These are phyloP conservation scores for Apiospora koreana DNA, from an alignment of 2,329 filamentous ascomycete species.

Conservation along the genomic window DNA sequence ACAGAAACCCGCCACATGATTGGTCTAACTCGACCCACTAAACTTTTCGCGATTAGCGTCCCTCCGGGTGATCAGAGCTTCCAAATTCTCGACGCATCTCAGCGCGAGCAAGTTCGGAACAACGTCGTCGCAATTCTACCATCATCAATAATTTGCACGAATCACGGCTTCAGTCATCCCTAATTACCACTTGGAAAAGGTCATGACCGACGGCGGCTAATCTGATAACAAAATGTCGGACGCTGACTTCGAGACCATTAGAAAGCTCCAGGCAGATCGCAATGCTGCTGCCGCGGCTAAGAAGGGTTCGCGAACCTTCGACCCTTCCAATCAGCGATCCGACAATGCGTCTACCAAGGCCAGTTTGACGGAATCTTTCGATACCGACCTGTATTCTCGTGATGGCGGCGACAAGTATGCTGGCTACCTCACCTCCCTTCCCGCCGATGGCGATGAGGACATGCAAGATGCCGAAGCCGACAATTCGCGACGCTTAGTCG, in stretches of 20 bases:
- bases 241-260: slow-evolving; percentile 85
- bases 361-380: slow-evolving; percentile 86
- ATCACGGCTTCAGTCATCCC: neutral
- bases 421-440: slow-evolving; percentile 89
- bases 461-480: slow-evolving; percentile 74
- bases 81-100: slow-evolving; percentile 8
- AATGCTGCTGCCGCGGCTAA: slow-evolving; percentile 77
- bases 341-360: slow-evolving; percentile 80
- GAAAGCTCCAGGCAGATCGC: slow-evolving; percentile 88
- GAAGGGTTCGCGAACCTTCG: slow-evolving; percentile 80
- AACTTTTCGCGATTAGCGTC: neutral
- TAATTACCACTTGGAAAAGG: slow-evolving; percentile 11
- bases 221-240: slow-evolving; percentile 58
- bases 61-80: neutral
- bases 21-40: neutral
- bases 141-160: neutral
- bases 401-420: slow-evolving; percentile 78
- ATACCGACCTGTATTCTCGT: slow-evolving; percentile 83
- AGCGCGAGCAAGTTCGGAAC: neutral
- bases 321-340: slow-evolving; percentile 77
- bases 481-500: slow-evolving; percentile 76
- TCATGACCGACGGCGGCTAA: slow-evolving; percentile 19
- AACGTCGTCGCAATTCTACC: neutral
- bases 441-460: slow-evolving; percentile 77
- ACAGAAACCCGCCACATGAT: neutral